Evolutionary conservation across 208 protist species (phyloP).

Genomic region (Trypanosoma theileri): DNA sequence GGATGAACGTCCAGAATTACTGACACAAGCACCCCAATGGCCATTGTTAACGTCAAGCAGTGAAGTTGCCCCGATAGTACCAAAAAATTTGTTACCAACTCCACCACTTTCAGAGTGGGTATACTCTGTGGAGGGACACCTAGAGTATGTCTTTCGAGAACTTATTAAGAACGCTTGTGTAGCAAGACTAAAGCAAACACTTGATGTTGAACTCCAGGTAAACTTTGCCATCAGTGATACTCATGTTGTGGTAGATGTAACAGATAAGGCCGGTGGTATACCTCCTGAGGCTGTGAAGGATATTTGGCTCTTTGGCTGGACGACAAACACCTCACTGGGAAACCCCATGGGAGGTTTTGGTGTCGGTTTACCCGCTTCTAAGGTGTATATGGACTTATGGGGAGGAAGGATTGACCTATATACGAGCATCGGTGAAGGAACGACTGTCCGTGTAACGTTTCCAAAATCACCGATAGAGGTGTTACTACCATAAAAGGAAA

Average conservation of each 20-base stretch:
- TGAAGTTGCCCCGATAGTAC: conserved; percentile 10
- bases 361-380: conserved; percentile 78
- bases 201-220: conserved; percentile 41
- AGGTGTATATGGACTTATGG: conserved; percentile 88
- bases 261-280: conserved; percentile 69
- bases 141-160: conserved; percentile 78
- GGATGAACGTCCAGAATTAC: conserved; percentile 54
- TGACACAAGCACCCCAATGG: conserved; percentile 32
- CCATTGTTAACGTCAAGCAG: conserved; percentile 49
- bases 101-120: conserved; percentile 25
- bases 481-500: conserved; percentile 32
- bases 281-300: conserved; percentile 36
- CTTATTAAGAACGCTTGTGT: conserved; percentile 87
- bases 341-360: conserved; percentile 76
- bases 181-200: conserved; percentile 35
- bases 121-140: conserved; percentile 72
- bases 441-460: conserved; percentile 81
- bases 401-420: conserved; percentile 77
- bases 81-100: conserved; percentile 2
- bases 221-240: conserved; percentile 51
- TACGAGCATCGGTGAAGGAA: conserved; percentile 36
- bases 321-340: conserved; percentile 65
- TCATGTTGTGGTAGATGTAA: conserved; percentile 76
- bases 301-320: conserved; percentile 89
- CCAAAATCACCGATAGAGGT: conserved; percentile 72